phyloP scores from a whole-genome alignment of 169 alveolate species.

The Neospora caninum region DNA sequence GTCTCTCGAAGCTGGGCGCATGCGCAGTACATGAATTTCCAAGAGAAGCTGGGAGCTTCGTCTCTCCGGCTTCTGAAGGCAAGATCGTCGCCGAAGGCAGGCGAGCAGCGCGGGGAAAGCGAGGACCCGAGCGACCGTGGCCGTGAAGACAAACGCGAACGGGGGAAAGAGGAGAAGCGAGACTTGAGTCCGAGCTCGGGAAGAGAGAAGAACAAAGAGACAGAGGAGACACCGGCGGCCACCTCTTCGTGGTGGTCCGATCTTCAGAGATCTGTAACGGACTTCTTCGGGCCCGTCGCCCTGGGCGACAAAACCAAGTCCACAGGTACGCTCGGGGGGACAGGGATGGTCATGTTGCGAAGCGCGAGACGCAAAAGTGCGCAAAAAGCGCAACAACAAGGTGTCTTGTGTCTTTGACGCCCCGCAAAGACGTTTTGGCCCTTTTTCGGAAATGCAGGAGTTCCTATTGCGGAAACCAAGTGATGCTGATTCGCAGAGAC shows the following conservation, averaged over 20 bases:
- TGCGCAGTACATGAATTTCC: background rate
- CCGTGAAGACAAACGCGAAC: background rate
- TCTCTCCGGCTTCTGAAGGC: background rate
- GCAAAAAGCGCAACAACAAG: too few relatives aligned
- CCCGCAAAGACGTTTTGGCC: too few relatives aligned
- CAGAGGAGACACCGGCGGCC: background rate
- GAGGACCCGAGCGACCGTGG: background rate
- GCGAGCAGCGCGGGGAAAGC: background rate
- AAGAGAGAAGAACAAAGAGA: background rate
- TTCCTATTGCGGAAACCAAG: background rate
- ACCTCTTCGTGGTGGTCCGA: conserved; percentile 15
- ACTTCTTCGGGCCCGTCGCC: conserved; percentile 10
- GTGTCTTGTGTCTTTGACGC: too few relatives aligned
- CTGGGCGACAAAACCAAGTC: background rate
- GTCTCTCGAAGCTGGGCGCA: conserved; percentile 21
- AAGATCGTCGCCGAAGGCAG: background rate
- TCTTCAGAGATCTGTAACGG: background rate
- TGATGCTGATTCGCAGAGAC: background rate
- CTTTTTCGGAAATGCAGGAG: too few relatives aligned
- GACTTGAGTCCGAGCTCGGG: background rate
- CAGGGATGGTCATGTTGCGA: background rate
- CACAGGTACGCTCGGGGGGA: background rate
- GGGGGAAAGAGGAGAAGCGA: background rate
- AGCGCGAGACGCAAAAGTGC: too few relatives aligned
- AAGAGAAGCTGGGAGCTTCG: background rate